phyloP scores from a whole-genome alignment of 306 rosid species.

The Alnus rubra region DNA sequence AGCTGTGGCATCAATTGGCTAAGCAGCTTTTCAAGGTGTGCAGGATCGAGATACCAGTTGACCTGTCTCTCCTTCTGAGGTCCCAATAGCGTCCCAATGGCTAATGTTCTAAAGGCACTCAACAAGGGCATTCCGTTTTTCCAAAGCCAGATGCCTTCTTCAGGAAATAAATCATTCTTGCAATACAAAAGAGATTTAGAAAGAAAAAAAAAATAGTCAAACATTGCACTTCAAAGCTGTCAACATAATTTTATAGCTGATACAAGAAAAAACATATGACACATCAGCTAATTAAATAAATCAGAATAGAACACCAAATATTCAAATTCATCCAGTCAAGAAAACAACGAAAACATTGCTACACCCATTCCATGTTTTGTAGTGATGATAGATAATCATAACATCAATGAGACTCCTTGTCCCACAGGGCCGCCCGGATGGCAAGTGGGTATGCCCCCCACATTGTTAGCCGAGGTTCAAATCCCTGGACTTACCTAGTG shows the following conservation, averaged over 20 bases:
- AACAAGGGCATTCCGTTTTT: slow-evolving; percentile 85
- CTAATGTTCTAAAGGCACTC: slow-evolving; percentile 78
- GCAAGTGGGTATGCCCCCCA: too few species aligned
- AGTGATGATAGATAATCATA: neutral
- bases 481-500: too few species aligned
- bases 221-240: slow-evolving; percentile 6
- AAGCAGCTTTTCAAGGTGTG: slow-evolving; percentile 71
- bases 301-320: neutral
- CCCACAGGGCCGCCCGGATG: too few species aligned
- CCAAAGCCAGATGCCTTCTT: slow-evolving; percentile 93
- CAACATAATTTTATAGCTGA: slow-evolving; percentile 18
- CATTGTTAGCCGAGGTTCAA: too few species aligned
- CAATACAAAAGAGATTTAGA: slow-evolving; percentile 27
- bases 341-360: neutral
- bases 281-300: neutral
- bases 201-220: slow-evolving; percentile 25
- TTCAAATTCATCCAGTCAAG: slow-evolving; percentile 5
- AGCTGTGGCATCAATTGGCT: slow-evolving; percentile 74
- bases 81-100: slow-evolving; percentile 81
- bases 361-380: neutral
- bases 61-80: slow-evolving; percentile 72
- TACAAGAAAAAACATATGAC: slow-evolving; percentile 14
- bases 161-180: slow-evolving; percentile 93
- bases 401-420: neutral
- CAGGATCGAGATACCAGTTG: slow-evolving; percentile 89